Percentiles rank a stretch among this genome's conserved stretches.
These are phyloP conservation scores for Sicyos baderoa DNA, from an alignment of 306 rosid species.

Conservation along the genomic window DNA sequence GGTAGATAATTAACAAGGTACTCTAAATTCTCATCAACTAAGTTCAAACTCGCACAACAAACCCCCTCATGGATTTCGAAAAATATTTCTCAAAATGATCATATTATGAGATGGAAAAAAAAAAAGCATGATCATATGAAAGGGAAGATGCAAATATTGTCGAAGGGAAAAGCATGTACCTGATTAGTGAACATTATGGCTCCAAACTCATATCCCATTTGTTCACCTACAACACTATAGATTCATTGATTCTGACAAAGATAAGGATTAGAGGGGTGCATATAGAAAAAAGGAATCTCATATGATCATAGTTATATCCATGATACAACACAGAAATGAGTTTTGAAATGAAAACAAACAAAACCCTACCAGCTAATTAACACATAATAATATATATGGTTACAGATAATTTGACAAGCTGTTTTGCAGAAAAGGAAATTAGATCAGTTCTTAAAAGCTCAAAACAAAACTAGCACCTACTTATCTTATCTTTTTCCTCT, in stretches of 20 bases:
- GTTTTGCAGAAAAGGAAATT: conserved; percentile 1
- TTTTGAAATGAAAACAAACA: conserved; percentile 8
- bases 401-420: conserved; percentile 5
- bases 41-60: not conserved
- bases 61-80: not conserved
- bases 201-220: conserved; percentile 7
- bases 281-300: not conserved
- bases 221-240: conserved; percentile 14
- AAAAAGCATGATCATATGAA: not conserved
- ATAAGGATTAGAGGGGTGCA: conserved; percentile 20
- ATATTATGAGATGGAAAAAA: not conserved
- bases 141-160: not conserved
- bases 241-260: conserved; percentile 20
- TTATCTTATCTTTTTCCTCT: not conserved
- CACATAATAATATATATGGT: not conserved
- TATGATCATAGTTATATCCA: conserved; percentile 3
- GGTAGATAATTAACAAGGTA: not conserved
- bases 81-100: not conserved
- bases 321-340: conserved; percentile 9
- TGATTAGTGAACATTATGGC: not conserved
- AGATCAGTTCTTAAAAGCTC: conserved; percentile 4
- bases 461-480: conserved; percentile 11
- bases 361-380: not conserved
- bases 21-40: not conserved
- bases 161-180: not conserved